These are phyloP conservation scores for Scheffersomyces illinoinensis DNA, from an alignment of 1,139 yeast species.

Conservation along the genomic window DNA sequence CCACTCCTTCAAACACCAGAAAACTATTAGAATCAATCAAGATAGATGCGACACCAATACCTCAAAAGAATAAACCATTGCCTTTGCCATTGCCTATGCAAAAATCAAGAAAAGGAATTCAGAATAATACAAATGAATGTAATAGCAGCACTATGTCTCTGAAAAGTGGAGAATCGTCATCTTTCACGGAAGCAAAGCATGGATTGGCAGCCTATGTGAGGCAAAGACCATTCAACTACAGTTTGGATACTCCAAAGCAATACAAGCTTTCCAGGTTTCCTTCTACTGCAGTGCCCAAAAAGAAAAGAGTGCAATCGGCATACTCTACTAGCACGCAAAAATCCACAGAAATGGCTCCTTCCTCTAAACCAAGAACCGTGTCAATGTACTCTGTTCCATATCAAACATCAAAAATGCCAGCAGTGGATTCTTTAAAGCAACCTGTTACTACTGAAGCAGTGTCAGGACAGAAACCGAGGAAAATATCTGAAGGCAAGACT, in stretches of 20 bases:
- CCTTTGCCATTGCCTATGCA: background rate
- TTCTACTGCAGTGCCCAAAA: constrained; percentile 10
- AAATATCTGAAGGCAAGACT: background rate
- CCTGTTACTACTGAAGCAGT: background rate
- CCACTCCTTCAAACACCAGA: background rate
- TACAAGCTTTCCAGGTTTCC: constrained; percentile 34
- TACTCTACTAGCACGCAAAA: background rate
- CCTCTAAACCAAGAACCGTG: background rate
- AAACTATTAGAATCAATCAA: background rate
- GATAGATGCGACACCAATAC: background rate
- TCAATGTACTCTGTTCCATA: background rate
- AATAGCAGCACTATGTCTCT: background rate
- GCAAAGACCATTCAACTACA: constrained; percentile 32
- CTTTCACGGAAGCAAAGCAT: constrained; percentile 9
- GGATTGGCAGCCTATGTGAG: constrained; percentile 24
- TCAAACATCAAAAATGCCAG: background rate
- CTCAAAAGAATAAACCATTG: background rate
- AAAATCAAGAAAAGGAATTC: background rate
- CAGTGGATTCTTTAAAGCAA: background rate
- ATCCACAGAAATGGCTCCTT: background rate
- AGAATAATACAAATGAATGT: background rate
- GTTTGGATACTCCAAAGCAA: constrained; percentile 34
- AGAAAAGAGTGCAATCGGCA: background rate
- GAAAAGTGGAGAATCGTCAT: background rate
- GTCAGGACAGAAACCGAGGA: background rate